Evolutionary conservation across 2,329 filamentous ascomycete genomes (phyloP), one percentile per base, ranked within the genome.

Genomic region (Cladosporium phlei): DNA sequence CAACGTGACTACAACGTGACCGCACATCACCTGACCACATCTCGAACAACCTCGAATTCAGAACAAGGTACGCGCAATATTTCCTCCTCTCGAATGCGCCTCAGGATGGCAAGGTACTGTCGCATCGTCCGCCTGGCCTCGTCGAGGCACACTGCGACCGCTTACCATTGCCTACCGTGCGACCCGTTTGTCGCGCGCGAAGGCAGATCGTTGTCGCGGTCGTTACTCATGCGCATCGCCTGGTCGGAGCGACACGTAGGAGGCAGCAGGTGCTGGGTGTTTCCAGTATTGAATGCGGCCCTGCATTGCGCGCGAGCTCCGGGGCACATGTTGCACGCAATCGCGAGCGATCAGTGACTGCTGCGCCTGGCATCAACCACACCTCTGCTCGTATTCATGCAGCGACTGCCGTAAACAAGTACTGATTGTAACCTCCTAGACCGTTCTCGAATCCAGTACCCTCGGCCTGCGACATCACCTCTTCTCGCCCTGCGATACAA

Each of bases 1-100:
- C 38, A 40, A 43, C 39, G 28, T 43, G 39, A 43, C 39, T 43
- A 43, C 39, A 43, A 43, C 39, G 39, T 43, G 39, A 43, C 39
- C 39, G 38, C 20, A 34, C 29, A 43, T 43, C 39, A 43, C 28
- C 28, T 43, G 39, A 43, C 39, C 28, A n/a, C 20, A 19, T 34
- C 32, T 16, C 32, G 32, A 10, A 19, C 32, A 20, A 16, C 12
- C 32, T 11, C 12, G 32, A 20, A n/a, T n/a, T n/a, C n/a, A n/a
- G n/a, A n/a, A n/a, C n/a, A n/a, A n/a, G n/a, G n/a, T n/a, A n/a
- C n/a, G n/a, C n/a, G n/a, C n/a, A n/a, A n/a, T n/a, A n/a, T n/a
- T n/a, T n/a, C n/a, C n/a, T n/a, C n/a, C n/a, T n/a, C n/a, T n/a
- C n/a, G n/a, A n/a, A n/a, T n/a, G n/a, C n/a, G n/a, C n/a, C n/a